phyloP scores from a whole-genome alignment of 2,329 filamentous ascomycete species.

The Escovopsis sp. region DNA sequence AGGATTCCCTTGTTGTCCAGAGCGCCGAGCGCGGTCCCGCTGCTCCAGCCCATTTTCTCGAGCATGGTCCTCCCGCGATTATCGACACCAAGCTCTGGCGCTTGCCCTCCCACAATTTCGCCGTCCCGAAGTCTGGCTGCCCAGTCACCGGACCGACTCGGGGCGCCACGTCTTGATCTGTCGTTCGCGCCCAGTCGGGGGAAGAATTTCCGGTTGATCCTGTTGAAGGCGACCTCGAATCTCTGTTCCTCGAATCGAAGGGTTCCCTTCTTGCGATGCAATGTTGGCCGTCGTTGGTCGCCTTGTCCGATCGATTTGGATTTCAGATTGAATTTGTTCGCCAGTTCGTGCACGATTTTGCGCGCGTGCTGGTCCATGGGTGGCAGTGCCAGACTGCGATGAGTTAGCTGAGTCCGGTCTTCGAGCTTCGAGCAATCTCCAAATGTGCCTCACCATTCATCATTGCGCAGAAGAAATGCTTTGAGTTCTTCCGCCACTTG shows the following conservation, averaged over 20 bases:
- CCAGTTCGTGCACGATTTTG: slow-evolving; percentile 66
- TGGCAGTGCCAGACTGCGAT: slow-evolving; percentile 51
- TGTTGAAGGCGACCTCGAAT: slow-evolving; percentile 32
- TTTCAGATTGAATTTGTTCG: slow-evolving; percentile 58
- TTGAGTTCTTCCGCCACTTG: slow-evolving; percentile 60
- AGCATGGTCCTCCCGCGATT: slow-evolving; percentile 80
- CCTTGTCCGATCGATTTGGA: slow-evolving; percentile 72
- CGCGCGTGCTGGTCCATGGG: slow-evolving; percentile 71
- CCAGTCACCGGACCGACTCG: slow-evolving; percentile 7
- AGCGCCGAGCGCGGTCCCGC: slow-evolving; percentile 69
- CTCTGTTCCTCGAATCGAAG: slow-evolving; percentile 40
- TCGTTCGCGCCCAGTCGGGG: slow-evolving; percentile 30
- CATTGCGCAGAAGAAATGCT: slow-evolving; percentile 48
- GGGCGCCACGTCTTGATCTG: slow-evolving; percentile 18
- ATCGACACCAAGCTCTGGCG: slow-evolving; percentile 66
- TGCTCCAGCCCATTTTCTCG: slow-evolving; percentile 95
- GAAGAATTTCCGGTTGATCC: slow-evolving; percentile 39
- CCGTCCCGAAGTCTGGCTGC: slow-evolving; percentile 54
- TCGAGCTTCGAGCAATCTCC: background rate
- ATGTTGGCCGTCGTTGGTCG: slow-evolving; percentile 55
- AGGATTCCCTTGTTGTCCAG: slow-evolving; percentile 76
- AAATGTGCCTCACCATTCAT: slow-evolving; percentile 39
- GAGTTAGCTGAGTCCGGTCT: slow-evolving; percentile 6
- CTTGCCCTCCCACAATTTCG: slow-evolving; percentile 71
- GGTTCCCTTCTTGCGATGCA: slow-evolving; percentile 61